Percentiles rank a stretch among this genome's conserved stretches.
These are phyloP conservation scores for Colletotrichum noveboracense DNA, from an alignment of 2,329 filamentous ascomycete species.

Conservation along the genomic window DNA sequence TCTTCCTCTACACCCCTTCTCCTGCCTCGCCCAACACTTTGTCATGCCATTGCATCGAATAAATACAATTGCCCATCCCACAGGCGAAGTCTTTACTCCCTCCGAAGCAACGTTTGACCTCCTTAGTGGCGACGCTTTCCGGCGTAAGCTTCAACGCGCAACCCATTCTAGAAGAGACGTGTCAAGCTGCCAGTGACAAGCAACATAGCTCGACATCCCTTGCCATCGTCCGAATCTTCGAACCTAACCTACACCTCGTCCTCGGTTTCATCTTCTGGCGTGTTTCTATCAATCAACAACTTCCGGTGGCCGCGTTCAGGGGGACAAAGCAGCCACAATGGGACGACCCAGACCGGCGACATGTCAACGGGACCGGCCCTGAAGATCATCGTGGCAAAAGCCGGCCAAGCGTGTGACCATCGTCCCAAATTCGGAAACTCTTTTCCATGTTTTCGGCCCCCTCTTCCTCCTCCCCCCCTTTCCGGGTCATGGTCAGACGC, in stretches of 20 bases:
- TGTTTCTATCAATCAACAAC: not conserved
- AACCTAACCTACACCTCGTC: rapidly evolving
- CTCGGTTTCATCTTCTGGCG: not conserved
- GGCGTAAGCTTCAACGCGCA: not conserved
- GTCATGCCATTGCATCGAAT: not conserved
- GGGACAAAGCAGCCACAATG: not conserved
- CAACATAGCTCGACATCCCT: not conserved
- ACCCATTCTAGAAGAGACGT: not conserved
- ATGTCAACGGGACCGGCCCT: not conserved
- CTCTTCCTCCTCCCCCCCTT: not conserved
- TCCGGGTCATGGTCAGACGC: not conserved
- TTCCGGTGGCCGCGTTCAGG: not conserved
- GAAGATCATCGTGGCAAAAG: not conserved
- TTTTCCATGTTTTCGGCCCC: not conserved
- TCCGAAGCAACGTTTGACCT: not conserved
- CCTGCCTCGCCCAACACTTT: not conserved
- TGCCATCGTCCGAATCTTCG: not conserved
- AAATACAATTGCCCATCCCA: not conserved
- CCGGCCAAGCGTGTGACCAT: not conserved
- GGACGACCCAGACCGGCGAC: not conserved
- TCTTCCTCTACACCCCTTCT: not conserved
- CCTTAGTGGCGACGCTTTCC: not conserved
- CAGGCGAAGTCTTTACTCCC: not conserved
- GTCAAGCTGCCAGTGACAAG: not conserved
- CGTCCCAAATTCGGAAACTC: not conserved